Evolutionary conservation across 1,284 basidiomycete genomes (phyloP).

Genomic region (Cronartium quercuum): DNA sequence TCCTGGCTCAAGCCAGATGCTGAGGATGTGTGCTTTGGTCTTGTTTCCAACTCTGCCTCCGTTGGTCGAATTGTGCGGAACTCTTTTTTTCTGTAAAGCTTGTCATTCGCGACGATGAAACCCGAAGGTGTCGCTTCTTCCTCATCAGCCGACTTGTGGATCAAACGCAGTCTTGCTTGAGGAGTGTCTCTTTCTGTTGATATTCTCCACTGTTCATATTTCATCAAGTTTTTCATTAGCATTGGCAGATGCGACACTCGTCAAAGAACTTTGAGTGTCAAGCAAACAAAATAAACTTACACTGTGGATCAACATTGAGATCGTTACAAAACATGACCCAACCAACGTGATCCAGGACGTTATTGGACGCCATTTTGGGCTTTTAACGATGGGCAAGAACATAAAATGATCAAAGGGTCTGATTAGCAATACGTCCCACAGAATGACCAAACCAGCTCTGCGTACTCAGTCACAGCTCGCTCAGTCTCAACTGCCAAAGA

Average conservation of each 20-base stretch:
- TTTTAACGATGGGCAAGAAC: not conserved
- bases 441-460: not conserved
- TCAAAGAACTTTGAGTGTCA: not conserved
- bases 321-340: constrained; percentile 27
- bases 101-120: not conserved
- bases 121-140: not conserved
- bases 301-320: constrained; percentile 35
- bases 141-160: not conserved
- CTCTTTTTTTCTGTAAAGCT: too few relatives aligned
- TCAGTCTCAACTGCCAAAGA: constrained; percentile 9
- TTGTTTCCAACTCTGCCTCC: too few relatives aligned
- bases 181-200: constrained; percentile 29
- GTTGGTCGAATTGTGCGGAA: too few relatives aligned
- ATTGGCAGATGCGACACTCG: not conserved
- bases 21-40: too few relatives aligned
- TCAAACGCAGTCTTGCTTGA: not conserved
- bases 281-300: constrained; percentile 7
- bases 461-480: constrained; percentile 18
- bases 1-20: too few relatives aligned
- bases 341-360: constrained; percentile 21
- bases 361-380: constrained; percentile 14
- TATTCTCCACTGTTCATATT: constrained; percentile 22
- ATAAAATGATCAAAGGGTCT: not conserved
- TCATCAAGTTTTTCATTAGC: not conserved
- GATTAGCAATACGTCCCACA: not conserved